Evolutionary conservation across 768 basidiomycete genomes (phyloP).

Genomic region (Tulasnella sp.): DNA sequence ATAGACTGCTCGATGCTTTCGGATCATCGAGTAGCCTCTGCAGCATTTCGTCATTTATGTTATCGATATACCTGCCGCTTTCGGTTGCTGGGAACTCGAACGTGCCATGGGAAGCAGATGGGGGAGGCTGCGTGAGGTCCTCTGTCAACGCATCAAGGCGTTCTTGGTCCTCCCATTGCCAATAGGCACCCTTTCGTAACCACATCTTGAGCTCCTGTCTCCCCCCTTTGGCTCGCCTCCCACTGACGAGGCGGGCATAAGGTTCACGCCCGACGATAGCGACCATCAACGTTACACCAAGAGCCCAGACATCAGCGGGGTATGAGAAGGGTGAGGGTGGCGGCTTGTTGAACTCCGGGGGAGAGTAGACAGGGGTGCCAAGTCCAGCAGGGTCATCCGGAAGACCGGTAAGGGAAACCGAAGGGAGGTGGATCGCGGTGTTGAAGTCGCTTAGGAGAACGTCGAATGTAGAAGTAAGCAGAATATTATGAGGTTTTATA

Average conservation of each 20-base stretch:
- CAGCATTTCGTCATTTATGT: not conserved
- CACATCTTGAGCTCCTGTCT: constrained; percentile 29
- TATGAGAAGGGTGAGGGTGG: constrained; percentile 27
- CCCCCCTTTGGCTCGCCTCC: constrained; percentile 3
- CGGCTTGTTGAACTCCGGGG: constrained; percentile 30
- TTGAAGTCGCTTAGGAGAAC: constrained; percentile 33
- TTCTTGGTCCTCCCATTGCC: constrained; percentile 29
- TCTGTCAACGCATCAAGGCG: constrained; percentile 22
- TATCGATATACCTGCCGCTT: not conserved
- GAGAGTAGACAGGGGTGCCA: constrained; percentile 32
- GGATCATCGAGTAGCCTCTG: constrained; percentile 1
- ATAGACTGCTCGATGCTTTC: not conserved
- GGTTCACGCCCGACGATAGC: constrained; percentile 30
- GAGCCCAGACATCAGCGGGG: constrained; percentile 32
- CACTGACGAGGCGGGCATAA: constrained; percentile 24
- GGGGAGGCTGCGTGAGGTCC: too few species aligned
- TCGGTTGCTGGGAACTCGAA: not conserved
- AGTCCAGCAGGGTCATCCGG: constrained; percentile 28
- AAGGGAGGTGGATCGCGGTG: constrained; percentile 28
- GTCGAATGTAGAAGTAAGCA: constrained; percentile 22
- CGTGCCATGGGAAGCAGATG: not conserved
- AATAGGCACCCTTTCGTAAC: constrained; percentile 28
- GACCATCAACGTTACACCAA: constrained; percentile 31
- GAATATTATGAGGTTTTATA: constrained; percentile 32
- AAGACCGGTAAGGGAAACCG: constrained; percentile 16